A percentile compares a stretch with the other conserved stretches of the same genome.
These are phyloP conservation scores for Xanthoconium separans DNA, from an alignment of 1,284 basidiomycete species.

Conservation along the genomic window DNA sequence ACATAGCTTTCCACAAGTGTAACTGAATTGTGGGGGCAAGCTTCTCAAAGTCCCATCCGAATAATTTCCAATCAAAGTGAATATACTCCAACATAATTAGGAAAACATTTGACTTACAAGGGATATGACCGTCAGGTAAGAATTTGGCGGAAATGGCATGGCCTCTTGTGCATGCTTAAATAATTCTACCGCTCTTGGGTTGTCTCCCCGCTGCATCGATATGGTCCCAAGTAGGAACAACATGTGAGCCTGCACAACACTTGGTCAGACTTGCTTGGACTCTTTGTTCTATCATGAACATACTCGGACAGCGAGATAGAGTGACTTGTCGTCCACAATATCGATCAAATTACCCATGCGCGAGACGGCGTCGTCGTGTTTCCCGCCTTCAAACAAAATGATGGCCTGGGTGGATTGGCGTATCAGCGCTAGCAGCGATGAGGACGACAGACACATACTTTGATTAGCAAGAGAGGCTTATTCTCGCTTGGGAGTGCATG, in stretches of 20 bases:
- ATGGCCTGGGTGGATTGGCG: constrained; percentile 2
- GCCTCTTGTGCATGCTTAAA: background rate
- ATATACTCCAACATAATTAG: accelerated
- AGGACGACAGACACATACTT: background rate
- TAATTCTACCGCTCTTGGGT: background rate
- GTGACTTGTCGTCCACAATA: background rate
- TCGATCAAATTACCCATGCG: constrained; percentile 2
- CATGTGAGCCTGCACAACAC: constrained; percentile 2
- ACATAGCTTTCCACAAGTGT: too few relatives aligned
- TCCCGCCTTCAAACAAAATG: constrained; percentile 7
- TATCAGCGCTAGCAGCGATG: background rate
- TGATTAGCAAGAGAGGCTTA: constrained; percentile 4
- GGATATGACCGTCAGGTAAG: background rate
- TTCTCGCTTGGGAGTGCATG: background rate
- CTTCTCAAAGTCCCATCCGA: constrained; percentile 4
- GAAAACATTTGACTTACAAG: background rate
- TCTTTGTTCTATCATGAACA: background rate
- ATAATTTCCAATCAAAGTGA: constrained; percentile 2
- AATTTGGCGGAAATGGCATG: background rate
- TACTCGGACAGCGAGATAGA: constrained; percentile 2
- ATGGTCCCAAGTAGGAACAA: background rate
- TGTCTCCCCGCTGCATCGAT: background rate
- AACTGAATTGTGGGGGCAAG: background rate
- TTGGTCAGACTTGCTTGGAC: too few relatives aligned
- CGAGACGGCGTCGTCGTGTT: background rate